Evolutionary conservation across 129 eudicot genomes (phyloP).

Genomic region (Centaurea solstitialis): DNA sequence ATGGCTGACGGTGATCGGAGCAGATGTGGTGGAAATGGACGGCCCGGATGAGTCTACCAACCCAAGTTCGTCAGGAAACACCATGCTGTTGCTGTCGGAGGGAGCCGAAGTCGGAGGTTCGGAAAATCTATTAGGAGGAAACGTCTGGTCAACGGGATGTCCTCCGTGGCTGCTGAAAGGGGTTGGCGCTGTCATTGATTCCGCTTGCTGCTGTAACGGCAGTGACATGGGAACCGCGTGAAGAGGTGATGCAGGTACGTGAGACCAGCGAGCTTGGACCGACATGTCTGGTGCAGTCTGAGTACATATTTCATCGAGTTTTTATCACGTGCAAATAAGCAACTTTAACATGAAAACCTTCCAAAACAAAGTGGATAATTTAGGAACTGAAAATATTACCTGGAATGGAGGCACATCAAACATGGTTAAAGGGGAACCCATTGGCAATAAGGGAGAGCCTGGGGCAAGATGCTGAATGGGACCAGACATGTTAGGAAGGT

Average conservation of each 20-base stretch:
- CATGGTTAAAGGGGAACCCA: conserved; percentile 86
- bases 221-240: conserved; percentile 52
- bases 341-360: neutral
- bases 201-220: conserved; percentile 65
- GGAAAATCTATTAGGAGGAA: conserved; percentile 47
- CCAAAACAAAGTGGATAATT: neutral
- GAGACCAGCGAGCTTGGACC: conserved; percentile 70
- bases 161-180: conserved; percentile 57
- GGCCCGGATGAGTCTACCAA: conserved; percentile 48
- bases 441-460: conserved; percentile 77
- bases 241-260: conserved; percentile 58
- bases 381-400: conserved; percentile 38
- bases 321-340: conserved; percentile 5
- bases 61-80: conserved; percentile 57
- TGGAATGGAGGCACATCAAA: conserved; percentile 89
- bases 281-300: conserved; percentile 76
- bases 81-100: conserved; percentile 29
- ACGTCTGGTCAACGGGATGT: conserved; percentile 48
- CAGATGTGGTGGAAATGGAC: conserved; percentile 34
- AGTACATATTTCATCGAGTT: conserved; percentile 12
- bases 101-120: conserved; percentile 55
- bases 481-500: conserved; percentile 52
- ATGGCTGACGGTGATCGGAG: conserved; percentile 19
- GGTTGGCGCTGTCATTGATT: conserved; percentile 43
- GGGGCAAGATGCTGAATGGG: conserved; percentile 80